Conservation (phyloP, 1,284 basidiomycete genomes). For the Irpex lacteus region DNA sequence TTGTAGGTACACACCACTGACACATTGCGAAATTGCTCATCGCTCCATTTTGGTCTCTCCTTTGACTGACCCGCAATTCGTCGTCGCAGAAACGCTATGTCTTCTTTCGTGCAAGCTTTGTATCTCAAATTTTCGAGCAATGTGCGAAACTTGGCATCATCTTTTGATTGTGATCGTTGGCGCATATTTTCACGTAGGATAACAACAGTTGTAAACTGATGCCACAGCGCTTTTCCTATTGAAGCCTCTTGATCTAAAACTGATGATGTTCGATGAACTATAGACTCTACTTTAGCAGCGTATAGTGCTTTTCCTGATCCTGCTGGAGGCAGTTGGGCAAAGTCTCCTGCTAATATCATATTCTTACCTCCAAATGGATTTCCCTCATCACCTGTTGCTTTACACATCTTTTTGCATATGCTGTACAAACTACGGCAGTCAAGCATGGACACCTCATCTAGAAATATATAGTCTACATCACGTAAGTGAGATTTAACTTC, state of each 20-base stretch:
- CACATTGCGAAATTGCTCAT: slow-evolving; percentile 25
- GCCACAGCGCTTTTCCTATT: too few relatives aligned
- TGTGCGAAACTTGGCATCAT: slow-evolving; percentile 27
- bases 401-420: too few relatives aligned
- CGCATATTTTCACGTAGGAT: too few relatives aligned
- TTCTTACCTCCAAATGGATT: slow-evolving; percentile 4
- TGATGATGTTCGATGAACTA: too few relatives aligned
- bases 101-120: slow-evolving; percentile 29
- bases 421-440: slow-evolving; percentile 8
- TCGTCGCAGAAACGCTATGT: slow-evolving; percentile 29
- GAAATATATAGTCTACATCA: too few relatives aligned
- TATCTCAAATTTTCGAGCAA: slow-evolving; percentile 31
- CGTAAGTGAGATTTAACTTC: too few relatives aligned
- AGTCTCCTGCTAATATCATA: slow-evolving; percentile 19
- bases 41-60: slow-evolving; percentile 10
- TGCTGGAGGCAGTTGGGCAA: slow-evolving; percentile 16
- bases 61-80: slow-evolving; percentile 13
- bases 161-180: too few relatives aligned
- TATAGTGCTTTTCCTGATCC: neutral
- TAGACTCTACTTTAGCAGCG: too few relatives aligned
- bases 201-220: too few relatives aligned
- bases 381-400: too few relatives aligned
- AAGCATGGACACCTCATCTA: too few relatives aligned
- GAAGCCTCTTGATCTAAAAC: too few relatives aligned
- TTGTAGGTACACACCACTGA: slow-evolving; percentile 33